Percentiles rank a stretch among this genome's conserved stretches.
These are phyloP conservation scores for Leccinum barrowsii DNA, from an alignment of 768 basidiomycete species.

Conservation along the genomic window DNA sequence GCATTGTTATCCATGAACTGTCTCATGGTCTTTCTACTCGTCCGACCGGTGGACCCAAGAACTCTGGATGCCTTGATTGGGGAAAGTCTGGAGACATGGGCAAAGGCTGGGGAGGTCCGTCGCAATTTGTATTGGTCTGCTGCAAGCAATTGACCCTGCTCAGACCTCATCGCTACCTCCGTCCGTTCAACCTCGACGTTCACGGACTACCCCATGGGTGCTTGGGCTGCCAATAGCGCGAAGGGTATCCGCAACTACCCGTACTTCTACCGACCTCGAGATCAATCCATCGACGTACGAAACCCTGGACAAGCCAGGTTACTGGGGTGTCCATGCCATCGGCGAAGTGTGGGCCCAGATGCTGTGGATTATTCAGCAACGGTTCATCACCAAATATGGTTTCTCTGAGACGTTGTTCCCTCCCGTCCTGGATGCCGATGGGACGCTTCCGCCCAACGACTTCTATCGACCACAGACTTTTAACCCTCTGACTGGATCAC, in stretches of 20 bases:
- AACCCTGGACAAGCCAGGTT: constrained; percentile 90
- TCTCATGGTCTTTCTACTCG: constrained; percentile 91
- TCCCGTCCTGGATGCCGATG: constrained; percentile 61
- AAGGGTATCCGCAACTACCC: constrained; percentile 83
- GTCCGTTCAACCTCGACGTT: constrained; percentile 73
- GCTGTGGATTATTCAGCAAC: constrained; percentile 75
- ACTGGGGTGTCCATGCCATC: constrained; percentile 91
- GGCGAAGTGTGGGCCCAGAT: constrained; percentile 97
- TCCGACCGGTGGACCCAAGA: constrained; percentile 88
- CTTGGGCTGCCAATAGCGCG: constrained; percentile 84
- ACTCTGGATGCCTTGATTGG: constrained; percentile 93
- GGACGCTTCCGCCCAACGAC: constrained; percentile 57
- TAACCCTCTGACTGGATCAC: constrained; percentile 28
- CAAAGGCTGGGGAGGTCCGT: constrained; percentile 86
- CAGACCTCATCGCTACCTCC: constrained; percentile 83
- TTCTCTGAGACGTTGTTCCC: constrained; percentile 81
- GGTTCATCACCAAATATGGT: constrained; percentile 78
- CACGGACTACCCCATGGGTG: constrained; percentile 86
- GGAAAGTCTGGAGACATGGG: constrained; percentile 98
- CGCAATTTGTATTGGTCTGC: background rate
- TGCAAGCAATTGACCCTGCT: background rate
- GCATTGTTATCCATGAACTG: constrained; percentile 92
- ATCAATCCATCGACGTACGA: constrained; percentile 92
- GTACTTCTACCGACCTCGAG: constrained; percentile 76
- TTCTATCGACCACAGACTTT: constrained; percentile 59